Evolutionary conservation across 1,284 basidiomycete species (phyloP).

Genomic region (Malassezia nana): DNA sequence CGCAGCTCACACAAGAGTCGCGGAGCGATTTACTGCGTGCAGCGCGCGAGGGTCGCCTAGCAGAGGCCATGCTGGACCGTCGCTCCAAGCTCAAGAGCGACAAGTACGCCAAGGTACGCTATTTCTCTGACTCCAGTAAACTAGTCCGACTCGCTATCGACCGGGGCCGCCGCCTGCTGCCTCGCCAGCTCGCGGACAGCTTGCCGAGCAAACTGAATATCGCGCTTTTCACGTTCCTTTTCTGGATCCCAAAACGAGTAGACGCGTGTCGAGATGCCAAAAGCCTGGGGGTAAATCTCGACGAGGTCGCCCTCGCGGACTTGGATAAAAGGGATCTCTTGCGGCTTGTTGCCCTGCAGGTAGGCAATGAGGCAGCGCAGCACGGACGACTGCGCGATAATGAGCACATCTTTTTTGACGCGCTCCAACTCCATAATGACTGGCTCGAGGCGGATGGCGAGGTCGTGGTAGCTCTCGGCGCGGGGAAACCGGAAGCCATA

Average conservation of each 20-base stretch:
- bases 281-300: slow-evolving; percentile 43
- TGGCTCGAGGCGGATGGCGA: slow-evolving; percentile 58
- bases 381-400: slow-evolving; percentile 76
- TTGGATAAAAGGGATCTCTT: slow-evolving; percentile 91
- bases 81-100: slow-evolving; percentile 35
- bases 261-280: slow-evolving; percentile 40
- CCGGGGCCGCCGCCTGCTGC: background rate
- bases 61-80: slow-evolving; percentile 40
- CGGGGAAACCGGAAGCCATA: slow-evolving; percentile 65
- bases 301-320: slow-evolving; percentile 52
- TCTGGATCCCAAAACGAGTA: slow-evolving; percentile 43
- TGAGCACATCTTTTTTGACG: slow-evolving; percentile 60
- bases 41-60: slow-evolving; percentile 29
- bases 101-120: slow-evolving; percentile 16
- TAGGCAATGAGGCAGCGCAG: slow-evolving; percentile 71
- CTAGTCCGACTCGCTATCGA: background rate
- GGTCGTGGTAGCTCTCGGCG: slow-evolving; percentile 68
- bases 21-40: slow-evolving; percentile 13
- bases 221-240: slow-evolving; percentile 30
- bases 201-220: slow-evolving; percentile 29
- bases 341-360: slow-evolving; percentile 77
- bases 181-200: slow-evolving; percentile 11
- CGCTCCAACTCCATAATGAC: slow-evolving; percentile 73
- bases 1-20: background rate
- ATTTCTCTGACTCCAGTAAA: background rate